A percentile compares a stretch with the other conserved stretches of the same genome.
Conservation (phyloP, 805 yeast genomes). For the Spathaspora sp. region DNA sequence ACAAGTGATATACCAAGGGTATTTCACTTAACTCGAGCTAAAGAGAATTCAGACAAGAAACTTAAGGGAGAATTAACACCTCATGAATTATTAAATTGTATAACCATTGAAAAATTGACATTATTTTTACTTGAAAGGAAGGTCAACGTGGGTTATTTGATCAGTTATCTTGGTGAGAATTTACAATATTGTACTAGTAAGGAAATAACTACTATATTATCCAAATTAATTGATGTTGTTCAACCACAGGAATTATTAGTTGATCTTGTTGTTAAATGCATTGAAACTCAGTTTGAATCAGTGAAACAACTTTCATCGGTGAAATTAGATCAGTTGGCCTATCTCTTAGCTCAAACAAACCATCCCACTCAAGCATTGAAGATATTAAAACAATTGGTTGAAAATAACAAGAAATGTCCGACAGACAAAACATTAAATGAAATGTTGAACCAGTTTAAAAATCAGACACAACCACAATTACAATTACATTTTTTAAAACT, state of each 20-base stretch:
- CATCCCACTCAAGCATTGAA: constrained; percentile 10
- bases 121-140: constrained; percentile 5
- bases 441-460: constrained; percentile 14
- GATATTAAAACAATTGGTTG: constrained; percentile 12
- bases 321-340: constrained; percentile 22
- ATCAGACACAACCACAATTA: constrained; percentile 10
- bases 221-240: not conserved
- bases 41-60: constrained; percentile 12
- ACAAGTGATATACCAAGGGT: not conserved
- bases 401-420: constrained; percentile 16
- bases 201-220: not conserved
- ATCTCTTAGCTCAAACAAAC: constrained; percentile 14
- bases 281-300: not conserved
- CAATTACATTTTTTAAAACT: constrained; percentile 24
- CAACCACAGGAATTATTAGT: not conserved
- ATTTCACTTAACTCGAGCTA: constrained; percentile 11
- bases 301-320: not conserved
- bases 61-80: constrained; percentile 10
- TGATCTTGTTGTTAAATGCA: not conserved
- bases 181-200: constrained; percentile 1
- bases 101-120: constrained; percentile 10
- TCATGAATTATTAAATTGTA: constrained; percentile 4
- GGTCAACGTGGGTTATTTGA: not conserved
- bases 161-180: not conserved
- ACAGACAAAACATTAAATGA: constrained; percentile 17